Evolutionary conservation across 768 basidiomycete species (phyloP).

Genomic region (Tricholoma sp.): DNA sequence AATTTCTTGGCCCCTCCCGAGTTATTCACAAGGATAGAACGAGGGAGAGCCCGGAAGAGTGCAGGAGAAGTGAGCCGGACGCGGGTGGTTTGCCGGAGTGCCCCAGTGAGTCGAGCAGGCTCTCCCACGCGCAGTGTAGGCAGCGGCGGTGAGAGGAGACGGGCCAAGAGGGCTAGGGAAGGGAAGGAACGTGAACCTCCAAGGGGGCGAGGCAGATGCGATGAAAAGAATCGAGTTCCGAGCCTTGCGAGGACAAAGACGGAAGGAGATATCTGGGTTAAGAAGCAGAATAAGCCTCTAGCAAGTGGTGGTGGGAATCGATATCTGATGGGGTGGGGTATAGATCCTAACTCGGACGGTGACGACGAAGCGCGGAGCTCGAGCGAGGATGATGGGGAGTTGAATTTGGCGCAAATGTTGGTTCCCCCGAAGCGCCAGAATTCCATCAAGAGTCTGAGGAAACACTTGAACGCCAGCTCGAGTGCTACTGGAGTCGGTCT

Average conservation of each 20-base stretch:
- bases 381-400: conserved; percentile 42
- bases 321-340: conserved; percentile 27
- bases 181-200: conserved; percentile 18
- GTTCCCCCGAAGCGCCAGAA: conserved; percentile 68
- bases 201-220: conserved; percentile 25
- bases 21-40: conserved; percentile 31
- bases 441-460: conserved; percentile 67
- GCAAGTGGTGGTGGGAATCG: conserved; percentile 18
- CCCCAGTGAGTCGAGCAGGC: conserved; percentile 57
- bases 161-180: conserved; percentile 12
- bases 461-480: conserved; percentile 36
- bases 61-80: conserved; percentile 43
- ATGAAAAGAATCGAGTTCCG: conserved; percentile 35
- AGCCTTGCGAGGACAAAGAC: conserved; percentile 54
- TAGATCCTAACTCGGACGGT: conserved; percentile 21
- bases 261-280: conserved; percentile 55
- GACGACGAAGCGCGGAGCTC: conserved; percentile 33
- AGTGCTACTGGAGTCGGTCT: conserved; percentile 10
- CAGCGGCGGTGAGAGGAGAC: conserved; percentile 12
- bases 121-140: conserved; percentile 34
- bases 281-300: conserved; percentile 11
- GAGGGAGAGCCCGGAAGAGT: conserved; percentile 29
- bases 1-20: conserved; percentile 28
- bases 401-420: conserved; percentile 62
- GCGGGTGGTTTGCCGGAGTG: conserved; percentile 63